Evolutionary conservation across 306 rosid species (phyloP), one percentile per base, ranked within the genome.

Genomic region (Pyrus bretschneideri): DNA sequence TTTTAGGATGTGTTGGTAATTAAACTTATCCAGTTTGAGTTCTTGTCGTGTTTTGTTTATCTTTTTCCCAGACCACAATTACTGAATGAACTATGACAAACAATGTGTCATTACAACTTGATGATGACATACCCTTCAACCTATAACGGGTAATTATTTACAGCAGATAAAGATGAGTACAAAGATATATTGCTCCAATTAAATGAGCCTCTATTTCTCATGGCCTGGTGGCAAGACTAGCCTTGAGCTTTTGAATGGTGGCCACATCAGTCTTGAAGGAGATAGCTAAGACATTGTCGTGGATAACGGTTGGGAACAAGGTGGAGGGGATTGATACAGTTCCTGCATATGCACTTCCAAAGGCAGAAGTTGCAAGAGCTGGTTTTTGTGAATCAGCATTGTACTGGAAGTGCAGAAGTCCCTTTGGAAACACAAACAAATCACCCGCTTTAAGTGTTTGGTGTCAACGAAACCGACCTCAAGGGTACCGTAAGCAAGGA

Each of bases 311-410:
- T 15, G 55, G 9, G 54, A 89, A 83, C 63, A 87, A 33, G 0
- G 89, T 71, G 51, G 1, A 62, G 2, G 96, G 92, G 40, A 86
- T 14, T 1, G 91, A 83, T 1, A 83, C 84, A 0, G 80, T 58
- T 2, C 85, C 89, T 4, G 91, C 74, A 62, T 74, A 87, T 29
- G 92, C 86, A 63, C 88, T 84, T 2, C 87, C 88, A 58, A 88
- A 86, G 8, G 88, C 78, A 17, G 90, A 77, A 11, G 86, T 30
- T 49, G 90, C 86, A 0, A 76, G 0, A 23, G 85, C 85, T 13
- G 30, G 63, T 1, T 17, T 17, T 3, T 71, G 9, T 1, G 35
- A 17, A 42, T 68, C 57, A 44, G 81, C 77, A 59, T 89, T 89
- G 72, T 62, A 59, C 33, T 85, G 90, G 72, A 12, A 68, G 19